Percentiles rank a stretch among this genome's conserved stretches.
Conservation (phyloP, 805 yeast genomes). For the Myxozyma kluyveri region DNA sequence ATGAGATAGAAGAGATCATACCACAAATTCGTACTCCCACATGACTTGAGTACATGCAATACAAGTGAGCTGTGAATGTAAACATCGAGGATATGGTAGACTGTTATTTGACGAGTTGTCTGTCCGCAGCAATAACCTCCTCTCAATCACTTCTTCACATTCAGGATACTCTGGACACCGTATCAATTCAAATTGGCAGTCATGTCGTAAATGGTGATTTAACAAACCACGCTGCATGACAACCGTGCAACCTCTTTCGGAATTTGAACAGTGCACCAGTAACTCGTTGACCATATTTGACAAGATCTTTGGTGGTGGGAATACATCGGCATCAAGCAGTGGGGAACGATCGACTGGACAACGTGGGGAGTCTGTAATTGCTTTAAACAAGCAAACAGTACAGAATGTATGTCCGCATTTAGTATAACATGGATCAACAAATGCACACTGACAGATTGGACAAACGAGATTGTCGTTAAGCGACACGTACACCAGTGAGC, state of each 20-base stretch:
- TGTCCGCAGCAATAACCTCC: constrained; percentile 18
- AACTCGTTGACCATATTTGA: constrained; percentile 62
- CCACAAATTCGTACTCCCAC: constrained; percentile 7
- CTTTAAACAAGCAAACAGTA: constrained; percentile 46
- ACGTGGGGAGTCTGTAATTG: constrained; percentile 30
- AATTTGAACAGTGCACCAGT: constrained; percentile 54
- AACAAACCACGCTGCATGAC: constrained; percentile 58
- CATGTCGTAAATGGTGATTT: constrained; percentile 47
- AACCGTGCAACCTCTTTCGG: constrained; percentile 55
- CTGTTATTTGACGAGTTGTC: background rate
- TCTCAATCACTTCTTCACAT: constrained; percentile 31
- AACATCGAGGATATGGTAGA: background rate
- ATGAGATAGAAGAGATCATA: too few relatives aligned
- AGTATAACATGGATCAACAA: constrained; percentile 60
- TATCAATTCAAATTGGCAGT: constrained; percentile 44
- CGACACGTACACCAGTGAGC: constrained; percentile 17
- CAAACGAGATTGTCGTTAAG: constrained; percentile 39
- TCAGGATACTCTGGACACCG: constrained; percentile 37
- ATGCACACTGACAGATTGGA: constrained; percentile 68
- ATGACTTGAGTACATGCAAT: constrained; percentile 18
- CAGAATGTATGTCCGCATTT: constrained; percentile 70
- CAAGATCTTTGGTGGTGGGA: constrained; percentile 57
- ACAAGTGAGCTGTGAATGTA: constrained; percentile 10
- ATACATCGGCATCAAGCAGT: constrained; percentile 42
- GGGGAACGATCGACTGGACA: constrained; percentile 65